Evolutionary conservation across 1,139 yeast species (phyloP).

Genomic region (Zhuliangozyma blackwelliae): DNA sequence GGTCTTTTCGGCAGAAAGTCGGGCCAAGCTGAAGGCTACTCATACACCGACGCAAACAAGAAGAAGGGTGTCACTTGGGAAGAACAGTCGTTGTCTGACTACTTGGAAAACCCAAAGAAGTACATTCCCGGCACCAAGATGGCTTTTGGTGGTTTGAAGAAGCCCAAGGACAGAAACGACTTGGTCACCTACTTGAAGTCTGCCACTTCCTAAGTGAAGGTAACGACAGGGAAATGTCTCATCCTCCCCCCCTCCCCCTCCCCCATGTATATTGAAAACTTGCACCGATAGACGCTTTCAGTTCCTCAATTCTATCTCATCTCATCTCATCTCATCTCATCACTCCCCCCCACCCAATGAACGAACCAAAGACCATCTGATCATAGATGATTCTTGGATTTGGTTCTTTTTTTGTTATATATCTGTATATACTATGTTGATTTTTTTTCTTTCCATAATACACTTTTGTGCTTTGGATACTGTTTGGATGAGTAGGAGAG

Average conservation of each 20-base stretch:
- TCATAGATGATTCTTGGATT: no score
- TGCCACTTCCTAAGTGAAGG: constrained; percentile 43
- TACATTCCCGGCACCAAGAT: constrained; percentile 99
- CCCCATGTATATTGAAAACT: no score
- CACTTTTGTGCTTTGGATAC: no score
- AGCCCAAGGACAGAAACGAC: constrained; percentile 98
- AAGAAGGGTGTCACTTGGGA: constrained; percentile 88
- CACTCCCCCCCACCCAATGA: no score
- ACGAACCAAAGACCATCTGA: no score
- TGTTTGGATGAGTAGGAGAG: no score
- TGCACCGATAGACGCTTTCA: no score
- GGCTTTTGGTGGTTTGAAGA: constrained; percentile 99
- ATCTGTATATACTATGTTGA: no score
- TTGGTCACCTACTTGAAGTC: constrained; percentile 81
- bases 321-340: no score
- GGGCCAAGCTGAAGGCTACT: constrained; percentile 89
- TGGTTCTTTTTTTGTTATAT: no score
- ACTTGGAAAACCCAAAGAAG: constrained; percentile 99
- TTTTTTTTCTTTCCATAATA: no score
- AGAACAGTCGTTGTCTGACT: constrained; percentile 87
- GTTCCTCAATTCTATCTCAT: no score
- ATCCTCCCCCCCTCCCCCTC: not conserved
- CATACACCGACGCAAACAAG: constrained; percentile 98
- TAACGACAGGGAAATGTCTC: not conserved
- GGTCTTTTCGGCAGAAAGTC: constrained; percentile 91